These are phyloP conservation scores for Ulmus americana DNA, from an alignment of 331 rosid species.

Conservation along the genomic window DNA sequence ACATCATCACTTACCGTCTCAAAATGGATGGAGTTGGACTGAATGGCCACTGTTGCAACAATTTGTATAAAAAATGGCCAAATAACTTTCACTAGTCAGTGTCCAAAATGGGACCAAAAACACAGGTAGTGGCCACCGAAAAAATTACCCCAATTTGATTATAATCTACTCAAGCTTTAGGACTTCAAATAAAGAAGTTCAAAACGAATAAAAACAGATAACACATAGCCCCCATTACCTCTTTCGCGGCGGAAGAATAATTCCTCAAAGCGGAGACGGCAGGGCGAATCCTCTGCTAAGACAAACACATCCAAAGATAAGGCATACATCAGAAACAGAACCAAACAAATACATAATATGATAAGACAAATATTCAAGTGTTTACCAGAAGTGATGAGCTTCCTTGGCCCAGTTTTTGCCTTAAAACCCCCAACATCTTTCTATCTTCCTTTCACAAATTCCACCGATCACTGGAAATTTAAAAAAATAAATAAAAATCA, in stretches of 20 bases:
- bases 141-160: no score
- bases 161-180: no score
- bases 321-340: not conserved
- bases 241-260: conserved; percentile 63
- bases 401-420: conserved; percentile 40
- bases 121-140: no score
- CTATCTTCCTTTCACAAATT: not conserved
- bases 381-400: conserved; percentile 39
- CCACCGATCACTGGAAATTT: not conserved
- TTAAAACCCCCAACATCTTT: conserved; percentile 45
- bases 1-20: no score
- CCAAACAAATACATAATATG: not conserved
- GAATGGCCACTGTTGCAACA: no score
- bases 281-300: conserved; percentile 50
- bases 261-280: conserved; percentile 49
- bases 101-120: no score
- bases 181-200: no score
- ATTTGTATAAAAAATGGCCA: no score
- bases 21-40: no score
- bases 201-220: not conserved
- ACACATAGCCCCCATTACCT: conserved; percentile 36
- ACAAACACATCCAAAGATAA: conserved; percentile 20
- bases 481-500: not conserved
- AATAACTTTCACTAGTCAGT: no score
- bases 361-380: not conserved